These are phyloP conservation scores for Curvularia lunata DNA, from an alignment of 2,329 filamentous ascomycete genomes.

Conservation along the genomic window DNA sequence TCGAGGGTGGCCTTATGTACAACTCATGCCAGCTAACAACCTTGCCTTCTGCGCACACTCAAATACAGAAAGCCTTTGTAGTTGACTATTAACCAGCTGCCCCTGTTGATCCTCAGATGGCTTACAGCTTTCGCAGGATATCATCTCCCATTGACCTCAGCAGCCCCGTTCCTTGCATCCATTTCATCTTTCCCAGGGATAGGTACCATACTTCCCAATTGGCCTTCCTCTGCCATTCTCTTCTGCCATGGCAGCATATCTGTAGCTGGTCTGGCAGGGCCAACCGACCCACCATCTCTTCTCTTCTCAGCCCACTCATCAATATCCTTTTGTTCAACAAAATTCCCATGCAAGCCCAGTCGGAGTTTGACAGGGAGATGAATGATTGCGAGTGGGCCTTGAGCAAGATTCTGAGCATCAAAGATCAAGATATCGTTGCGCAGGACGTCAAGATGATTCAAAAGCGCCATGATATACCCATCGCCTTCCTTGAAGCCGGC, in stretches of 20 bases:
- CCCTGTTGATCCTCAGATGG: too few species aligned
- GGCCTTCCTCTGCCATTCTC: slow-evolving; percentile 27
- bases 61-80: not conserved
- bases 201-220: slow-evolving; percentile 15
- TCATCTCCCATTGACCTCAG: not conserved
- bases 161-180: not conserved
- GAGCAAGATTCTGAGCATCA: slow-evolving; percentile 49
- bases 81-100: not conserved
- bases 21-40: not conserved
- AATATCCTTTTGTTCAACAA: slow-evolving; percentile 39
- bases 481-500: slow-evolving; percentile 52
- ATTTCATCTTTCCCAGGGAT: not conserved
- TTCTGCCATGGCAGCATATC: slow-evolving; percentile 41
- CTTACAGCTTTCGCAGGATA: not conserved
- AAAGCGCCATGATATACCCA: slow-evolving; percentile 56
- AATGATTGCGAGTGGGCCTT: slow-evolving; percentile 50
- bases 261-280: slow-evolving; percentile 30
- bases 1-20: not conserved
- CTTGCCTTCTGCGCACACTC: not conserved
- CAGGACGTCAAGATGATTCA: slow-evolving; percentile 53
- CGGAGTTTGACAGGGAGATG: slow-evolving; percentile 50
- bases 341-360: slow-evolving; percentile 44
- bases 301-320: slow-evolving; percentile 41
- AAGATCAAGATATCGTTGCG: slow-evolving; percentile 52
- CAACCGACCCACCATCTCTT: slow-evolving; percentile 35